Conservation (phyloP, 2,329 filamentous ascomycete species). For the Keithomyces neogunnii region DNA sequence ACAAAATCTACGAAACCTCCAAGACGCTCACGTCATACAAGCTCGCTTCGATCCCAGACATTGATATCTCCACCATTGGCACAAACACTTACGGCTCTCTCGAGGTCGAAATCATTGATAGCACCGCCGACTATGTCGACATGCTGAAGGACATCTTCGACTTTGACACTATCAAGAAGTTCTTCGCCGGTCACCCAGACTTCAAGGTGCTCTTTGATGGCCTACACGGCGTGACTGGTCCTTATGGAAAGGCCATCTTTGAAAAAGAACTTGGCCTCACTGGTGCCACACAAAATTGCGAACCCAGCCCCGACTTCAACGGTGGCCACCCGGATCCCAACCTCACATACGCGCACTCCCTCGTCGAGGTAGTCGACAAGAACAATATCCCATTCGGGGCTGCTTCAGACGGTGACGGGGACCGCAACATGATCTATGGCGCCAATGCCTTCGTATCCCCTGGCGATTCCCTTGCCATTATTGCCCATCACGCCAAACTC, state of each 20-base stretch:
- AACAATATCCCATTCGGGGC: conserved; percentile 90
- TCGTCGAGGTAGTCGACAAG: conserved; percentile 90
- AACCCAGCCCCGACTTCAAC: conserved; percentile 88
- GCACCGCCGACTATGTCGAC: conserved; percentile 79
- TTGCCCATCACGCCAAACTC: conserved; percentile 89
- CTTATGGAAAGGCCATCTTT: conserved; percentile 92
- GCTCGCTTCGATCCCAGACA: conserved; percentile 74
- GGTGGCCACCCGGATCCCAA: conserved; percentile 97
- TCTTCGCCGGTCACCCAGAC: conserved; percentile 76
- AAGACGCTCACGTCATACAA: conserved; percentile 91
- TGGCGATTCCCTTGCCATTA: conserved; percentile 95
- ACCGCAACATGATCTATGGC: conserved; percentile 99
- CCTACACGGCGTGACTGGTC: conserved; percentile 88
- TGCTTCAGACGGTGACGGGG: conserved; percentile 91
- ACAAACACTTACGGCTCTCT: conserved; percentile 75
- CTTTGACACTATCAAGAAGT: conserved; percentile 90
- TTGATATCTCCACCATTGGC: conserved; percentile 79
- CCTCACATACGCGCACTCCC: conserved; percentile 89
- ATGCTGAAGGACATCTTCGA: conserved; percentile 99
- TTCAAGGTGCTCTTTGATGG: conserved; percentile 98
- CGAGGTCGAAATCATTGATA: conserved; percentile 93
- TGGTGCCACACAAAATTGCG: conserved; percentile 77
- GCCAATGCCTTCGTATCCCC: conserved; percentile 94
- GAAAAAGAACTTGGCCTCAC: conserved; percentile 84
- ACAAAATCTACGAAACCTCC: conserved; percentile 92